Percentiles rank a stretch among this genome's conserved stretches.
Conservation (phyloP, 495 filamentous ascomycete species). For the Neurospora sp. region DNA sequence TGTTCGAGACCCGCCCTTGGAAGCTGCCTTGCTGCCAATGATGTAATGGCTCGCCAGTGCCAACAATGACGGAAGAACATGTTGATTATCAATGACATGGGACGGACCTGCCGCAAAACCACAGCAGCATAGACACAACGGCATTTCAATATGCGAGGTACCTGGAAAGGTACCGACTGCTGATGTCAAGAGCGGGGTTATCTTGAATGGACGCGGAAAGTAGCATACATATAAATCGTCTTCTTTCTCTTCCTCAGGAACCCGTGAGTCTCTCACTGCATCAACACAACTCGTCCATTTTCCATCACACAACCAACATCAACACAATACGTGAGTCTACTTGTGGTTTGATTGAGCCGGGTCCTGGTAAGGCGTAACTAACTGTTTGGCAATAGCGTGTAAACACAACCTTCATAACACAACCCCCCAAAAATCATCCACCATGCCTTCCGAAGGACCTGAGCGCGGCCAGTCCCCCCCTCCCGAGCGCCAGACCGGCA, state of each 20-base stretch:
- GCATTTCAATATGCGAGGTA: neutral
- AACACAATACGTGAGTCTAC: neutral
- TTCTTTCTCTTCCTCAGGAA: neutral
- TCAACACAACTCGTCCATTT: neutral
- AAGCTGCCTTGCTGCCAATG: neutral
- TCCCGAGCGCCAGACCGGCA: slow-evolving; percentile 55
- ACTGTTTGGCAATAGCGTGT: neutral
- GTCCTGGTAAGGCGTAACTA: neutral
- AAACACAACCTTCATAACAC: neutral
- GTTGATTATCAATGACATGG: neutral
- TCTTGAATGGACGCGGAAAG: neutral
- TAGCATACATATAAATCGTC: neutral
- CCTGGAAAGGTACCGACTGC: neutral
- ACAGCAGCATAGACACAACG: neutral
- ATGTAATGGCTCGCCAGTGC: neutral
- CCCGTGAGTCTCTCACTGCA: neutral
- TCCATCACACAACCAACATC: neutral
- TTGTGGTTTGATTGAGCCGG: neutral
- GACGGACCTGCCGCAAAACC: neutral
- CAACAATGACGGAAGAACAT: neutral
- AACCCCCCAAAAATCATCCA: neutral
- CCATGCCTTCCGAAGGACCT: slow-evolving; percentile 12
- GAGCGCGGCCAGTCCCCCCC: slow-evolving; percentile 73
- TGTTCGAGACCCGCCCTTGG: neutral
- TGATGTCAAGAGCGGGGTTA: neutral